phyloP scores from a whole-genome alignment of 805 yeast species.

The Hanseniaspora guilliermondii region DNA sequence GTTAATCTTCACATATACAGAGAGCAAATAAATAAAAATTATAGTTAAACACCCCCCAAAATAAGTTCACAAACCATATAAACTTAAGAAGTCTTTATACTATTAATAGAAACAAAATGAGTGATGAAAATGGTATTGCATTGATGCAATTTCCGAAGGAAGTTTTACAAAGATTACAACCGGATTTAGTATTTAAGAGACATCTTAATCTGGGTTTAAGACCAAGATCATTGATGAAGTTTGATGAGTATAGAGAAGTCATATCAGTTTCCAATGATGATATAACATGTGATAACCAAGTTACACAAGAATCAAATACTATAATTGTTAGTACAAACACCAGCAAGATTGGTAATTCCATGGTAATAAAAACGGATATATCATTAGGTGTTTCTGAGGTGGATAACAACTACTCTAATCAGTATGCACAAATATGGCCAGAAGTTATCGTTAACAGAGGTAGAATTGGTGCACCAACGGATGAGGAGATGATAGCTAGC shows the following conservation, averaged over 20 bases:
- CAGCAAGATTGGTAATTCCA: constrained; percentile 49
- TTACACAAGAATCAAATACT: constrained; percentile 26
- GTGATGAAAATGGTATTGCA: constrained; percentile 22
- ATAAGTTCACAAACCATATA: too few relatives aligned
- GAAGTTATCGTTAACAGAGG: constrained; percentile 69
- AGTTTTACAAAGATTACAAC: constrained; percentile 71
- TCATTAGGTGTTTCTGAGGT: constrained; percentile 41
- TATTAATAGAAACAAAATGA: not conserved
- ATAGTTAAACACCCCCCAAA: too few relatives aligned
- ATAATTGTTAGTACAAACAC: constrained; percentile 50
- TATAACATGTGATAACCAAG: not conserved
- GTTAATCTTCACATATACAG: too few relatives aligned
- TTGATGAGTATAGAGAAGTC: constrained; percentile 59
- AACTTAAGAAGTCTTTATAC: too few relatives aligned
- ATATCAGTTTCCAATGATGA: constrained; percentile 23
- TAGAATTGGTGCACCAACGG: constrained; percentile 65
- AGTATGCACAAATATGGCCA: constrained; percentile 44
- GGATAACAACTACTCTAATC: constrained; percentile 27
- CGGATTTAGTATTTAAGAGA: constrained; percentile 69
- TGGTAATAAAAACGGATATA: constrained; percentile 59
- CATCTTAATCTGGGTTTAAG: constrained; percentile 65
- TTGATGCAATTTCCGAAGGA: constrained; percentile 66
- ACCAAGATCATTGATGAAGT: constrained; percentile 52
- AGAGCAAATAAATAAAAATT: too few relatives aligned
- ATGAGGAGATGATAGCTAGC: constrained; percentile 67